Conservation (phyloP, 2,329 filamentous ascomycete species). For the Ilyonectria mors-panacis region DNA sequence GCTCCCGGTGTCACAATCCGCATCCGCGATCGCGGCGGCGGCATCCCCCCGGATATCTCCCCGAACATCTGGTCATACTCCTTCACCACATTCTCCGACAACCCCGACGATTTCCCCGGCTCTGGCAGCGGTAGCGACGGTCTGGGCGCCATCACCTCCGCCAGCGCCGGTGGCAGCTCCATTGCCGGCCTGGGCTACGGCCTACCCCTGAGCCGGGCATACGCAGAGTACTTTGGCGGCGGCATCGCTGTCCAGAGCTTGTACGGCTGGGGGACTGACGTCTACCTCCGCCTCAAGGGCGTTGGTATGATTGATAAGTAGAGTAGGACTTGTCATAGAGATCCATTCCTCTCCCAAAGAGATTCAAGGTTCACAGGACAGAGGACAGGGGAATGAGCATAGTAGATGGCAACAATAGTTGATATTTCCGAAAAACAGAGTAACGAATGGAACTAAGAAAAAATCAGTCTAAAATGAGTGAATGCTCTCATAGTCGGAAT, state of each 20-base stretch:
- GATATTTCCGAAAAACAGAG: background rate
- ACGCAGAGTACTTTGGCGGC: slow-evolving; percentile 98
- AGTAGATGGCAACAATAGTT: slow-evolving; percentile 32
- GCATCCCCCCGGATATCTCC: slow-evolving; percentile 87
- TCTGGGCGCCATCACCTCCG: slow-evolving; percentile 81
- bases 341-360: background rate
- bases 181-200: slow-evolving; percentile 97
- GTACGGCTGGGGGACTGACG: slow-evolving; percentile 89
- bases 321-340: slow-evolving; percentile 30
- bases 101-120: slow-evolving; percentile 58
- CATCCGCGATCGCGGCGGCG: slow-evolving; percentile 95
- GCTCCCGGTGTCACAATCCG: slow-evolving; percentile 93
- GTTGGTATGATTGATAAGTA: slow-evolving; percentile 67
- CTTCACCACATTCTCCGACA: slow-evolving; percentile 91
- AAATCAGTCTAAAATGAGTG: background rate
- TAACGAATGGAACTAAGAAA: background rate
- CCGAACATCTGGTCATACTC: slow-evolving; percentile 97
- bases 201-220: slow-evolving; percentile 89
- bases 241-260: slow-evolving; percentile 96
- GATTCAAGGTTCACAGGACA: background rate
- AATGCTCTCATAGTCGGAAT: slow-evolving; percentile 2
- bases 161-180: slow-evolving; percentile 81
- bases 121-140: slow-evolving; percentile 64
- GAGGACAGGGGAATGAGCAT: background rate
- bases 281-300: slow-evolving; percentile 76